Evolutionary conservation across 305 asterid species (phyloP).

Genomic region (Fraxinus ornus): DNA sequence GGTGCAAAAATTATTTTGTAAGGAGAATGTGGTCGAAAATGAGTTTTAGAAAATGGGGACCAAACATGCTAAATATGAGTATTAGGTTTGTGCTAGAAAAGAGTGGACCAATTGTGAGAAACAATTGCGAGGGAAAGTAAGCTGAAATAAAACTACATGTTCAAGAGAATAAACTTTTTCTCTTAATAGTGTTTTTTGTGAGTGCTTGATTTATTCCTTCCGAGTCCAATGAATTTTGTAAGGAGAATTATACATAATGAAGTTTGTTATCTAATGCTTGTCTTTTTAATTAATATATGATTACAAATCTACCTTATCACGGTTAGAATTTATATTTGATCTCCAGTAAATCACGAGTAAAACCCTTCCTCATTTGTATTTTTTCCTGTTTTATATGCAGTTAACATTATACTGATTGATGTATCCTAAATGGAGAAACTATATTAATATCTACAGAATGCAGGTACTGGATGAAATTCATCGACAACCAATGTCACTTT

Average conservation of each 20-base stretch:
- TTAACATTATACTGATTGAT: background rate
- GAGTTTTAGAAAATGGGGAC: background rate
- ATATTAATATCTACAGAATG: constrained; percentile 4
- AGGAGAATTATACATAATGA: background rate
- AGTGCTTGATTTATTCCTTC: background rate
- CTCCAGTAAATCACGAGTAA: background rate
- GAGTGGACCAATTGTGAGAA: background rate
- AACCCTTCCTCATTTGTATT: background rate
- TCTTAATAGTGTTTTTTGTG: background rate
- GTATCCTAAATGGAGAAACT: background rate
- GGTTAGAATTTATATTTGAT: background rate
- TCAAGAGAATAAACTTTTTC: background rate
- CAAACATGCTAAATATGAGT: background rate
- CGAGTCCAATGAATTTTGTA: background rate
- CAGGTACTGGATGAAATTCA: constrained; percentile 96
- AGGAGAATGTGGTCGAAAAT: background rate
- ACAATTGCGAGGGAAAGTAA: background rate
- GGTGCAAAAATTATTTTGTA: background rate
- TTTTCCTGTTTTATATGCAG: background rate
- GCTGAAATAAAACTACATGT: background rate
- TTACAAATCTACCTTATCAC: background rate
- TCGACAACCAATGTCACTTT: constrained; percentile 71
- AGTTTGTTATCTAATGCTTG: background rate
- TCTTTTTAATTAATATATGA: background rate
- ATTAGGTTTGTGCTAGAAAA: background rate